Conservation (phyloP, 306 rosid genomes). For the Quercus parvula region DNA sequence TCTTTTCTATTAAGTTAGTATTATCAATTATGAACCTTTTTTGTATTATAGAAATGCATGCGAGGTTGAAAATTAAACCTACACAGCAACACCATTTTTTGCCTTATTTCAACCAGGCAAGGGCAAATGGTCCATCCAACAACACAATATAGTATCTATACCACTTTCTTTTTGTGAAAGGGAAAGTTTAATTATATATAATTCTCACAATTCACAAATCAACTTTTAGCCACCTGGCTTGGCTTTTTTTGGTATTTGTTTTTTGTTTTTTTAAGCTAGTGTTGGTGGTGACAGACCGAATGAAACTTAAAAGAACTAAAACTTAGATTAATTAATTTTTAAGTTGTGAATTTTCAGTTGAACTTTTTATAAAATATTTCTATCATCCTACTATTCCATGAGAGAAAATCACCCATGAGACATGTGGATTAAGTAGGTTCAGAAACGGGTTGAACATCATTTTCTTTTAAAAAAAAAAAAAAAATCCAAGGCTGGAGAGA, state of each 20-base stretch:
- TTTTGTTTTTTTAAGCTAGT: background rate
- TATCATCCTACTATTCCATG: background rate
- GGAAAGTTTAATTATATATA: background rate
- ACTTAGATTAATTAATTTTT: too few relatives aligned
- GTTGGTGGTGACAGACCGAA: background rate
- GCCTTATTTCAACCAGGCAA: too few relatives aligned
- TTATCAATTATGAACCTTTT: background rate
- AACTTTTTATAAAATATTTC: too few relatives aligned
- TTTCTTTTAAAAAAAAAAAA: background rate
- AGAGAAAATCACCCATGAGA: background rate
- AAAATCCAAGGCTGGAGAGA: background rate
- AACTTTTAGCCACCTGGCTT: background rate
- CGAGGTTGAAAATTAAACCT: background rate
- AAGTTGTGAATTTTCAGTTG: too few relatives aligned
- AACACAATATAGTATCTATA: too few relatives aligned
- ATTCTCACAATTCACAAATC: background rate
- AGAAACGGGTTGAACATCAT: background rate
- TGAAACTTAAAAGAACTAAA: too few relatives aligned
- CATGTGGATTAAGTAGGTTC: background rate
- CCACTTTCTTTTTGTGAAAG: background rate
- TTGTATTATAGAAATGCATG: background rate
- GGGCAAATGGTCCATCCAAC: too few relatives aligned
- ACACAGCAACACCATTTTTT: background rate
- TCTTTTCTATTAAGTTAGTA: background rate
- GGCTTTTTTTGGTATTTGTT: background rate